phyloP scores from a whole-genome alignment of 352 stramenopile species.

The Hyaloperonospora arabidopsidis region DNA sequence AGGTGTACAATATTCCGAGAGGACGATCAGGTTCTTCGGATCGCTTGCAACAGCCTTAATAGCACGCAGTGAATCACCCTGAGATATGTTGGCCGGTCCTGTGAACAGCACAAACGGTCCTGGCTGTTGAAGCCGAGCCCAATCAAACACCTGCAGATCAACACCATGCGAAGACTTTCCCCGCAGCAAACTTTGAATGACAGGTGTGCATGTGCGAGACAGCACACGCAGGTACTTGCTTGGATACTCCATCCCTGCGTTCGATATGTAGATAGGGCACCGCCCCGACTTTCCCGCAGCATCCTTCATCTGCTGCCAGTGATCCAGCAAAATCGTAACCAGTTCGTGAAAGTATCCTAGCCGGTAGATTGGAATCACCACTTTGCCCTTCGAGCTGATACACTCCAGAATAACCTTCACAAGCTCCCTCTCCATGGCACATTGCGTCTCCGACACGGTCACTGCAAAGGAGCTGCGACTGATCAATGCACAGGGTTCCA shows the following conservation, averaged over 20 bases:
- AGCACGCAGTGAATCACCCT: constrained; percentile 60
- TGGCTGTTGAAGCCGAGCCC: constrained; percentile 54
- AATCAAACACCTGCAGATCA: constrained; percentile 54
- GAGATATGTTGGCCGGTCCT: constrained; percentile 59
- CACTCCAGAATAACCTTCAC: constrained; percentile 74
- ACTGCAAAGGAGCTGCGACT: constrained; percentile 71
- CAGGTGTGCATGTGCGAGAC: constrained; percentile 48
- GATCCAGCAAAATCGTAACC: constrained; percentile 55
- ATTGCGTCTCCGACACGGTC: constrained; percentile 76
- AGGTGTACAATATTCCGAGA: constrained; percentile 75
- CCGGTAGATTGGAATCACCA: constrained; percentile 73
- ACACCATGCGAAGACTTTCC: constrained; percentile 11
- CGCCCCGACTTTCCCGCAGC: constrained; percentile 14
- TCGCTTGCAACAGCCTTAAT: constrained; percentile 57
- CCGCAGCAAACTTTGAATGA: constrained; percentile 32
- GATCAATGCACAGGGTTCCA: constrained; percentile 53
- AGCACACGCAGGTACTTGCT: constrained; percentile 53
- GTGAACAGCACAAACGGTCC: constrained; percentile 77
- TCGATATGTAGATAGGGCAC: constrained; percentile 63
- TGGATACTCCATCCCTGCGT: constrained; percentile 52
- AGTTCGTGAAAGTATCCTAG: constrained; percentile 80
- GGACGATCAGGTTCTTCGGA: constrained; percentile 75
- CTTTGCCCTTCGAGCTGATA: constrained; percentile 66
- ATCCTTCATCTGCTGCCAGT: constrained; percentile 59
- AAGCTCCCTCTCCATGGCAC: constrained; percentile 72